phyloP scores from a whole-genome alignment of 257 asterid species.

The Solanum raphanifolium region DNA sequence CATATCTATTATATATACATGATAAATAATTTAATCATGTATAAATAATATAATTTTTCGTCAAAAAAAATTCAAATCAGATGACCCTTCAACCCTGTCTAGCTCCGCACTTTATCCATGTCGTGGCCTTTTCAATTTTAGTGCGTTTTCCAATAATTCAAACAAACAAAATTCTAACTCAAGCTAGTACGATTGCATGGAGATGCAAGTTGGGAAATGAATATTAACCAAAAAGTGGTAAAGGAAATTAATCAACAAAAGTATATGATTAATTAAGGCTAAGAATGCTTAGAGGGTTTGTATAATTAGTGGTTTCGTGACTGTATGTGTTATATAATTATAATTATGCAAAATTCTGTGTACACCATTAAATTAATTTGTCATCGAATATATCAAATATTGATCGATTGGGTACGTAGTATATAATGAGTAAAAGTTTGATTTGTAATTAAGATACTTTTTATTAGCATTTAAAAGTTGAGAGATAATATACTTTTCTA shows the following conservation, averaged over 20 bases:
- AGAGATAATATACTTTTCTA: no score
- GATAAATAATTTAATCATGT: no score
- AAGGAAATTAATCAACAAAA: background rate
- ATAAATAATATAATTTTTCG: no score
- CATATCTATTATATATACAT: no score
- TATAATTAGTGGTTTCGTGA: background rate
- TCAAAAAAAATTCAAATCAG: no score
- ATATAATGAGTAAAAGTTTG: background rate
- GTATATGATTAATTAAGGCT: background rate
- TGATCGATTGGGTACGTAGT: background rate
- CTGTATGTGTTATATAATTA: background rate
- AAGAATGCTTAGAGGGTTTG: background rate
- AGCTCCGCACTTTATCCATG: background rate
- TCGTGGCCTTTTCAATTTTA: background rate
- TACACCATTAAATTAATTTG: background rate
- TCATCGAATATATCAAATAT: background rate
- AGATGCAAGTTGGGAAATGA: background rate
- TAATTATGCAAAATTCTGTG: background rate
- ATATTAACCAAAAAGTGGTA: background rate
- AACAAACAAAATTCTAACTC: background rate
- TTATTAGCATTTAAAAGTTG: background rate
- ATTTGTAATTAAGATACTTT: background rate
- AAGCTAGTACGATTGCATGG: background rate
- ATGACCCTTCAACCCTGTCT: background rate
- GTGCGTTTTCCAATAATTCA: background rate